Conservation (phyloP, 306 rosid genomes). For the Rosa chinensis region DNA sequence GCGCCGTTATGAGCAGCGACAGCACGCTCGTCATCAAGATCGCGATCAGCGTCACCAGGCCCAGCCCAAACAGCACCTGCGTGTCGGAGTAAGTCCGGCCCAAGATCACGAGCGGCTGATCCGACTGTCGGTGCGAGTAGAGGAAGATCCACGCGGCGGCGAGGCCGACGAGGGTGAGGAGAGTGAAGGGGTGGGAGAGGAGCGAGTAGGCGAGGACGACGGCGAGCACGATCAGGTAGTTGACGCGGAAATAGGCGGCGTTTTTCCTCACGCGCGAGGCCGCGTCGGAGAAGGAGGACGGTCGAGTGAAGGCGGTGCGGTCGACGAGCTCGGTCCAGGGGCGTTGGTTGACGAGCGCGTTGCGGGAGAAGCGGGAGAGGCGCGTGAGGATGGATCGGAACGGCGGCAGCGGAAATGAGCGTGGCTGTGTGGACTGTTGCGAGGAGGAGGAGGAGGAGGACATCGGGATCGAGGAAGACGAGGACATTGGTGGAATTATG, state of each 20-base stretch:
- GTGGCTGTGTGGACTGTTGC: constrained; percentile 20
- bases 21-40: constrained; percentile 36
- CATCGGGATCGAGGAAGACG: constrained; percentile 1
- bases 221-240: constrained; percentile 41
- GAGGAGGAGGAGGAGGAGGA: neutral
- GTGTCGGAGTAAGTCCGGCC: constrained; percentile 25
- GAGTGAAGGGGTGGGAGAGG: constrained; percentile 41
- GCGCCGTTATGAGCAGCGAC: constrained; percentile 35
- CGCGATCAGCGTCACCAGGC: constrained; percentile 26
- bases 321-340: constrained; percentile 44
- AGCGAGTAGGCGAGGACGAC: constrained; percentile 33
- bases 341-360: constrained; percentile 33
- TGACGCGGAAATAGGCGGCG: constrained; percentile 39
- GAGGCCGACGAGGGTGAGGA: constrained; percentile 30
- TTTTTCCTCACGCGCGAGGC: constrained; percentile 43
- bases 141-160: constrained; percentile 46
- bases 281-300: constrained; percentile 40
- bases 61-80: constrained; percentile 29
- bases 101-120: constrained; percentile 31
- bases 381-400: constrained; percentile 30
- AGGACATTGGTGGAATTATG: constrained; percentile 16
- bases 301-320: constrained; percentile 41
- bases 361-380: constrained; percentile 28
- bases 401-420: constrained; percentile 10
- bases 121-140: constrained; percentile 39